These are phyloP conservation scores for Juglanconis oblonga DNA, from an alignment of 2,329 filamentous ascomycete species.

Conservation along the genomic window DNA sequence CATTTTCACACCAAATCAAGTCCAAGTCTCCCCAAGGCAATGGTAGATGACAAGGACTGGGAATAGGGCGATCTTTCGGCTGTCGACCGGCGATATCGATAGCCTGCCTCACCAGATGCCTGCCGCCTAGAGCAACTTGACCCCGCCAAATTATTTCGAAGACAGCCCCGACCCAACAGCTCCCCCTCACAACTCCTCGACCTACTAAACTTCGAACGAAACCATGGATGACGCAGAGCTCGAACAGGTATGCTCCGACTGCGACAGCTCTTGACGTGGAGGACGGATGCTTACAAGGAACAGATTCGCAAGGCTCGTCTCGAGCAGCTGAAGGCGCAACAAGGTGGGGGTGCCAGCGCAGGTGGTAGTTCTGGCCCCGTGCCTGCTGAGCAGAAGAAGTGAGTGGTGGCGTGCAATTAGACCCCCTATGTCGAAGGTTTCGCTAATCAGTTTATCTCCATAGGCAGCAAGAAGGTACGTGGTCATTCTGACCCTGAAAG, in stretches of 20 bases:
- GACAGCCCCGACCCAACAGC: background rate
- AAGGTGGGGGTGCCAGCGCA: conserved; percentile 47
- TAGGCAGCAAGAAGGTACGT: conserved; percentile 46
- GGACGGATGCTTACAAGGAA: background rate
- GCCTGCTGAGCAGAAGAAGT: conserved; percentile 66
- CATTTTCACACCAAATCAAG: too few relatives aligned
- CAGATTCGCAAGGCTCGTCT: conserved; percentile 90
- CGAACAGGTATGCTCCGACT: conserved; percentile 16
- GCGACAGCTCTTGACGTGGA: background rate
- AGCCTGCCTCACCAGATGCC: background rate
- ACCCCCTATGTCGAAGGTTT: too few relatives aligned
- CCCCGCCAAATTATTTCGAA: conserved; percentile 17
- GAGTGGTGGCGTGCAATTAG: conserved; percentile 26
- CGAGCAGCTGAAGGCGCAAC: conserved; percentile 82
- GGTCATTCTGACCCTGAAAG: background rate
- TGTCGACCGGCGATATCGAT: background rate
- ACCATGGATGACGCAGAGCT: conserved; percentile 22
- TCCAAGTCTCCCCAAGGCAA: background rate
- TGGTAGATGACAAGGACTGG: too few relatives aligned
- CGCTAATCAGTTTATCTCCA: background rate
- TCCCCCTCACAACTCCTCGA: background rate
- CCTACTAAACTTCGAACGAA: background rate
- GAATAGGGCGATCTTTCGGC: too few relatives aligned
- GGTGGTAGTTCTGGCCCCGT: conserved; percentile 44
- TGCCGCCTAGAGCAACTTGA: conserved; percentile 4